phyloP scores from a whole-genome alignment of 192 early-diverging fungal genomes.

The Haplosporangium gracile region DNA sequence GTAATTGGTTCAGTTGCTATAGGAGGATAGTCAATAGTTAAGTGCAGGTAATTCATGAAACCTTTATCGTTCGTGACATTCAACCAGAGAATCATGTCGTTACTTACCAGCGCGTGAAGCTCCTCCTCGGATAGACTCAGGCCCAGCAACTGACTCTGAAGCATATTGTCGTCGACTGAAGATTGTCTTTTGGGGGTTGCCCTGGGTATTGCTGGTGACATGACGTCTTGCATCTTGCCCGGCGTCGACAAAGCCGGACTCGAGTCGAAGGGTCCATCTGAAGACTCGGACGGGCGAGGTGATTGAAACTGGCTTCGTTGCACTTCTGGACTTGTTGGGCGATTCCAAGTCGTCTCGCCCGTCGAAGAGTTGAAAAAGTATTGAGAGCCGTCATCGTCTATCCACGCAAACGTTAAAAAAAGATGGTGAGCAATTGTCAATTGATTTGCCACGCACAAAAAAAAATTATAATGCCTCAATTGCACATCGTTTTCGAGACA shows the following conservation, averaged over 20 bases:
- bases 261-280: background rate
- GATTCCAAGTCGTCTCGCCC: slow-evolving; percentile 65
- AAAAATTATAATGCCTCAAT: background rate
- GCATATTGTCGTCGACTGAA: slow-evolving; percentile 39
- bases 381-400: slow-evolving; percentile 62
- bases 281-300: background rate
- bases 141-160: slow-evolving; percentile 44
- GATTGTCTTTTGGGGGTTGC: slow-evolving; percentile 24
- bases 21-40: background rate
- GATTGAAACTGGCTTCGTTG: background rate
- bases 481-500: background rate
- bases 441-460: background rate
- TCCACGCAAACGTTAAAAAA: background rate
- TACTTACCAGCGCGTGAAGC: slow-evolving; percentile 32
- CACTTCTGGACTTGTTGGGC: slow-evolving; percentile 27
- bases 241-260: background rate
- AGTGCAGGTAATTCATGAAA: background rate
- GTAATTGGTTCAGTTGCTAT: slow-evolving; percentile 61
- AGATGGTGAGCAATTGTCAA: background rate
- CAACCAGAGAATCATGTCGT: background rate
- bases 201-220: slow-evolving; percentile 1
- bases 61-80: background rate
- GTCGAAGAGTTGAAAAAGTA: slow-evolving; percentile 69
- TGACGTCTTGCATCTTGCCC: background rate
- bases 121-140: slow-evolving; percentile 47